Base-by-base conservation (phyloP, 1,284 basidiomycete genomes). In the Xerocomus amazonicus region DNA sequence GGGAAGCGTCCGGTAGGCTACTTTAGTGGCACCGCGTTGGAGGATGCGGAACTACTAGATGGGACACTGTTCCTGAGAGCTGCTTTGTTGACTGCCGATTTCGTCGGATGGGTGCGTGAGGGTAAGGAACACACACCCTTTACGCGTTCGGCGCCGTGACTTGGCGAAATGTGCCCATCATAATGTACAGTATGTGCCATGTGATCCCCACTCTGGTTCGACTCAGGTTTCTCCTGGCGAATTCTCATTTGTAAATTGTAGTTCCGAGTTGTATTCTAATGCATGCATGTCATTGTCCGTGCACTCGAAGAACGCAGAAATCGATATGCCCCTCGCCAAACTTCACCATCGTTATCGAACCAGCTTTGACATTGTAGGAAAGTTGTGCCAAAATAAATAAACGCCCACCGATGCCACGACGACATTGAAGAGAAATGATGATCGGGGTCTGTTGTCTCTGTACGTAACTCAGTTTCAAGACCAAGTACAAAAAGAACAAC, bases 11-110 rank as follows among this genome's bases (percentile, higher is more conserved):
- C 56, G 0, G 56, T 55, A 1, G 66, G 69, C 3, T 66, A 67
- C 32, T 70, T 70, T 34, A 58, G 48, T 23, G 63, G 51, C 0
- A 77, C 75, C 1, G 77, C 79, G 53, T 48, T 70, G 31, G 56
- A 58, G 29, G 69, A 45, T 0, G 64, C 65, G 0, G 68, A 52
- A 14, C 32, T 59, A 0, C 39, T 72, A 16, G 70, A 71, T 14
- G 69, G 69, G 14, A 57, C 64, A 5, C 13, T 70, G 26, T 70
- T 70, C 47, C 26, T 71, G 45, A 60, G 68, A 41, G 47, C 50
- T 4, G 56, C 70, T 1, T 32, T 59, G 34, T 35, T 69, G 45
- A 70, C 66, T 0, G 52, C 55, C 5, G 55, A 69, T 45, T 49
- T 37, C n/a, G 40, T 62, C 26, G 70, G 69, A 8, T 70, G 69